These are phyloP conservation scores for Nymphaea thermarum DNA, from an alignment of 164 flowering plant species.

Conservation along the genomic window DNA sequence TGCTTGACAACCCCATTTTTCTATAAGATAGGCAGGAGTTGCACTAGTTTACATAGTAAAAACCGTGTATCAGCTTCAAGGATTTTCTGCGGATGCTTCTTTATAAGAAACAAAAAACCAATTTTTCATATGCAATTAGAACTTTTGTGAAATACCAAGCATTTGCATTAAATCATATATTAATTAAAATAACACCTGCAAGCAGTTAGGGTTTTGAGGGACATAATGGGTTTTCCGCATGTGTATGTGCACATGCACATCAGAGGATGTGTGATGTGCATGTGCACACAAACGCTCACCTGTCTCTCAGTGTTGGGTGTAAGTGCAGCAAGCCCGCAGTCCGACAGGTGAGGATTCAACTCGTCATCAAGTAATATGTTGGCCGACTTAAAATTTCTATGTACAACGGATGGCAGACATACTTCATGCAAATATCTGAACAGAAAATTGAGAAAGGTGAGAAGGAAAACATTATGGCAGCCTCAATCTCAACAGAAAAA, in stretches of 20 bases:
- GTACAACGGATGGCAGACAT: constrained; percentile 89
- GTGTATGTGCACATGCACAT: not conserved
- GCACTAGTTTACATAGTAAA: too few relatives aligned
- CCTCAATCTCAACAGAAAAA: not conserved
- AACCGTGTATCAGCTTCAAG: too few relatives aligned
- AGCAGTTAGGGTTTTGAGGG: not conserved
- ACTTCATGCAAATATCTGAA: constrained; percentile 98
- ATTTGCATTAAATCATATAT: too few relatives aligned
- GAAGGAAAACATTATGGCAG: not conserved
- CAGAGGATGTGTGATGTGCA: not conserved
- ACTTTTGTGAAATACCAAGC: not conserved
- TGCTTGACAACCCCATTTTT: too few relatives aligned
- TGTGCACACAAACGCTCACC: constrained; percentile 31
- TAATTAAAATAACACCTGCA: not conserved
- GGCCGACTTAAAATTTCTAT: constrained; percentile 95
- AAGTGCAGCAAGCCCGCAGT: constrained; percentile 86
- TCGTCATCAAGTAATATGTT: constrained; percentile 91
- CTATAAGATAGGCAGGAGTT: too few relatives aligned
- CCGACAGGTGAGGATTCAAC: constrained; percentile 83
- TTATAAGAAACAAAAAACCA: too few relatives aligned
- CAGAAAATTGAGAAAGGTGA: not conserved
- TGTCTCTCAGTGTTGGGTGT: constrained; percentile 86
- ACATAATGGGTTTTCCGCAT: not conserved
- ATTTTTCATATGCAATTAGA: not conserved
- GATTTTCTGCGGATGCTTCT: too few relatives aligned